Conservation (phyloP, 2,329 filamentous ascomycete genomes). For the Trichothecium sympodiale region DNA sequence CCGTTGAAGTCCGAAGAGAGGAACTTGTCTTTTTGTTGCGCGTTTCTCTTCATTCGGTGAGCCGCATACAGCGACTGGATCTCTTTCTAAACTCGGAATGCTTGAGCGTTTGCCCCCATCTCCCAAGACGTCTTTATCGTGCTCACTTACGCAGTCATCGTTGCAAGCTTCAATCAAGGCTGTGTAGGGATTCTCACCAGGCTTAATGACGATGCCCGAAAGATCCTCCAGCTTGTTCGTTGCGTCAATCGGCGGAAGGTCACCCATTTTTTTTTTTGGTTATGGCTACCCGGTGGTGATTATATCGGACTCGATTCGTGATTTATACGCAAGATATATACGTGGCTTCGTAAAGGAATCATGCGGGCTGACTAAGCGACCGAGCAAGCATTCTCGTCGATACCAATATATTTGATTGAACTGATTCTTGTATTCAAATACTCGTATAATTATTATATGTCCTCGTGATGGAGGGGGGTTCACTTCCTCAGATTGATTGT, state of each 20-base stretch:
- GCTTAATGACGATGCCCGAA: slow-evolving; percentile 35
- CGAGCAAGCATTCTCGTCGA: no score
- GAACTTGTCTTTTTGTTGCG: slow-evolving; percentile 64
- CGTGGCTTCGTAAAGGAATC: not conserved
- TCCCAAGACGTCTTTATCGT: no score
- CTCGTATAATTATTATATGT: no score
- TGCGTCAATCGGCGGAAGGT: slow-evolving; percentile 16
- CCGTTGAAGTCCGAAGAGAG: slow-evolving; percentile 56
- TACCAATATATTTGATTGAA: no score
- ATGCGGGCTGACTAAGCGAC: no score
- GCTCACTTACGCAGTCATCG: slow-evolving; percentile 54
- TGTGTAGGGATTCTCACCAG: slow-evolving; percentile 64
- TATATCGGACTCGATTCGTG: not conserved
- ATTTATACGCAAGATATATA: not conserved
- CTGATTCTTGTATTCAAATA: not conserved
- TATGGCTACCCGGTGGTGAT: not conserved
- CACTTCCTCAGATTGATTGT: no score
- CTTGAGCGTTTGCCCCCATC: no score
- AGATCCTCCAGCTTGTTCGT: slow-evolving; percentile 43
- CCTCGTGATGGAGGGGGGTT: no score
- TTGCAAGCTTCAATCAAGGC: slow-evolving; percentile 58
- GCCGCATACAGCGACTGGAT: slow-evolving; percentile 63
- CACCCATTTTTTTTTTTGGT: not conserved
- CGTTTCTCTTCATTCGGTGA: slow-evolving; percentile 67
- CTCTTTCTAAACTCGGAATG: slow-evolving; percentile 36